These are phyloP conservation scores for Aquilaria sinensis DNA, from an alignment of 345 rosid species.

Conservation along the genomic window DNA sequence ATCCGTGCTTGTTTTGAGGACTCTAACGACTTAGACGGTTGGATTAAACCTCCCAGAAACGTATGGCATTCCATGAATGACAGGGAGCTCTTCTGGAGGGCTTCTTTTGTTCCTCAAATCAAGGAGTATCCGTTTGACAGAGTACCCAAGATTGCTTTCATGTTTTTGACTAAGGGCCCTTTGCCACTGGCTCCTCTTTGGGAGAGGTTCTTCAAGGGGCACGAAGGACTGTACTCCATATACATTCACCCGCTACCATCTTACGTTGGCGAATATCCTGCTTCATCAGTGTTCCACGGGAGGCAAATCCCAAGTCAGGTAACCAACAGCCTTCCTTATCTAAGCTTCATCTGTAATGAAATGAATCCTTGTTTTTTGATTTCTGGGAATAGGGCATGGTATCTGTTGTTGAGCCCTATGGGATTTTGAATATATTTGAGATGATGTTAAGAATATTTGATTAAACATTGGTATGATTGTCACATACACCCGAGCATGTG, in stretches of 20 bases:
- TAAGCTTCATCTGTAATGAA: no score
- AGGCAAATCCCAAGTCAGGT: constrained; percentile 97
- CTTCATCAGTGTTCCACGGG: constrained; percentile 59
- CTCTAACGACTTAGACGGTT: constrained; percentile 23
- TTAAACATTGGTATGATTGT: no score
- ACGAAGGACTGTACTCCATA: constrained; percentile 54
- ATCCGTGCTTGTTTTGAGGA: constrained; percentile 26
- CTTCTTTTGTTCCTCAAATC: constrained; percentile 58
- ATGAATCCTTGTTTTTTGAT: no score
- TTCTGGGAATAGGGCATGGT: no score
- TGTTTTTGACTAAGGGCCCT: constrained; percentile 89
- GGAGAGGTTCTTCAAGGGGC: constrained; percentile 80
- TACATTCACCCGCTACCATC: constrained; percentile 73
- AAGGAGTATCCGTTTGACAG: constrained; percentile 56
- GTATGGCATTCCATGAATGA: constrained; percentile 72
- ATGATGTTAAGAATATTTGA: no score
- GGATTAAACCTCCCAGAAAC: constrained; percentile 50
- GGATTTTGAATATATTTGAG: no score
- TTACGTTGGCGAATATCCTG: constrained; percentile 39
- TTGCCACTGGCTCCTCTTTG: constrained; percentile 87
- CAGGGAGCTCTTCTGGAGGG: constrained; percentile 73
- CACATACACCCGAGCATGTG: no score
- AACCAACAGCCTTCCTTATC: constrained; percentile 1
- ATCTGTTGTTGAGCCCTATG: no score
- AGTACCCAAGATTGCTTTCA: constrained; percentile 83